phyloP scores from a whole-genome alignment of 768 basidiomycete genomes.

The Rhizopogon vinicolor region DNA sequence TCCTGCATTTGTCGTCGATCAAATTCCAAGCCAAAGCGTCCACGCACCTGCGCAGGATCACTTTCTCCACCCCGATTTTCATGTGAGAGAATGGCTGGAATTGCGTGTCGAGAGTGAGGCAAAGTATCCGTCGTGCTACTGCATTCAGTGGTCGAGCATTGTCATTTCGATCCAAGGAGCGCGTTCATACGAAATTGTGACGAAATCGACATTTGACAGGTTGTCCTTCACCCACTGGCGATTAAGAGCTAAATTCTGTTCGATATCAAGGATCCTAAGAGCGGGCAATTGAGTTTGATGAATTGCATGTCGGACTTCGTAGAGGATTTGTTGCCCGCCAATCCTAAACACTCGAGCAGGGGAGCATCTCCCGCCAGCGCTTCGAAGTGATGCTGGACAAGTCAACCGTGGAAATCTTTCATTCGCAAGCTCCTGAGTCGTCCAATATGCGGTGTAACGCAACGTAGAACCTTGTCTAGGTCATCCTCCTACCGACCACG shows the following conservation, averaged over 20 bases:
- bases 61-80: background rate
- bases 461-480: too few species aligned
- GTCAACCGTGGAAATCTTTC: background rate
- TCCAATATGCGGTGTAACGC: background rate
- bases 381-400: background rate
- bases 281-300: background rate
- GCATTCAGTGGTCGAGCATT: background rate
- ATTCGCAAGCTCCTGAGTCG: background rate
- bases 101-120: background rate
- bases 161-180: background rate
- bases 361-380: background rate
- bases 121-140: background rate
- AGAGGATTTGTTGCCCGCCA: background rate
- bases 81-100: accelerated
- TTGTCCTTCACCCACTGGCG: background rate
- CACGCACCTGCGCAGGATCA: background rate
- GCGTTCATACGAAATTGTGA: background rate
- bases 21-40: background rate
- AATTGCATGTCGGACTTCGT: too few species aligned
- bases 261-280: background rate
- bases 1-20: background rate
- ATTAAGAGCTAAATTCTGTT: background rate
- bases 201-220: background rate
- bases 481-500: too few species aligned
- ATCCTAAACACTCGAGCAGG: background rate